Percentiles rank a stretch among this genome's conserved stretches.
These are phyloP conservation scores for Asterionellopsis glacialis DNA, from an alignment of 108 stramenopile species.

Conservation along the genomic window DNA sequence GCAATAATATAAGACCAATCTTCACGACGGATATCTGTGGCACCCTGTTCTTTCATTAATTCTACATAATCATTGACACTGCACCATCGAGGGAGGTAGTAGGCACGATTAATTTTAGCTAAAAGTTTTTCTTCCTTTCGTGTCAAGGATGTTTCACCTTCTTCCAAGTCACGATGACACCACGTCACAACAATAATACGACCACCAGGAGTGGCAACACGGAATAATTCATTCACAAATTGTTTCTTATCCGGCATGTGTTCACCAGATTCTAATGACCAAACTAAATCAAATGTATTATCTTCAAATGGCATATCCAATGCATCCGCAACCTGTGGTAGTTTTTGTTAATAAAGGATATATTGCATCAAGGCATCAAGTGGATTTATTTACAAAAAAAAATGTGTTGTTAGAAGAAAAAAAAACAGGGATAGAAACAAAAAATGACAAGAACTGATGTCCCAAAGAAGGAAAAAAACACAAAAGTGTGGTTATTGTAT, in stretches of 20 bases:
- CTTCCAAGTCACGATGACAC: conserved; percentile 89
- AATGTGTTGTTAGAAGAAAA: background rate
- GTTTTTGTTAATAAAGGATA: background rate
- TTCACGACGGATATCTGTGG: conserved; percentile 55
- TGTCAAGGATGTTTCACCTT: conserved; percentile 63
- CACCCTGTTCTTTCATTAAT: conserved; percentile 65
- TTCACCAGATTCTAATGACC: conserved; percentile 93
- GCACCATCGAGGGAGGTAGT: conserved; percentile 91
- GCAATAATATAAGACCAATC: conserved; percentile 92
- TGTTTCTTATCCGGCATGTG: conserved; percentile 97
- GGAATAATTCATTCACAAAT: conserved; percentile 87
- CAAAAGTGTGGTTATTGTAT: background rate
- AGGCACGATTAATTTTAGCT: conserved; percentile 82
- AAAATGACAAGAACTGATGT: no score
- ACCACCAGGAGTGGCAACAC: conserved; percentile 74
- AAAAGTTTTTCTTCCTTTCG: conserved; percentile 72
- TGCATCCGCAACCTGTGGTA: conserved; percentile 86
- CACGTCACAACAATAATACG: conserved; percentile 92
- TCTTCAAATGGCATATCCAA: conserved; percentile 85
- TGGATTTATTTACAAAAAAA: conserved; percentile 5
- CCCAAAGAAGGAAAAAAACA: conserved; percentile 10
- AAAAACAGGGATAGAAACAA: no score
- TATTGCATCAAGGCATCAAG: background rate
- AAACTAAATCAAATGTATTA: conserved; percentile 89
- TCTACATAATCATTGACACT: conserved; percentile 74